Conservation (phyloP, 2,329 filamentous ascomycete genomes). For the Alternaria consortialis region DNA sequence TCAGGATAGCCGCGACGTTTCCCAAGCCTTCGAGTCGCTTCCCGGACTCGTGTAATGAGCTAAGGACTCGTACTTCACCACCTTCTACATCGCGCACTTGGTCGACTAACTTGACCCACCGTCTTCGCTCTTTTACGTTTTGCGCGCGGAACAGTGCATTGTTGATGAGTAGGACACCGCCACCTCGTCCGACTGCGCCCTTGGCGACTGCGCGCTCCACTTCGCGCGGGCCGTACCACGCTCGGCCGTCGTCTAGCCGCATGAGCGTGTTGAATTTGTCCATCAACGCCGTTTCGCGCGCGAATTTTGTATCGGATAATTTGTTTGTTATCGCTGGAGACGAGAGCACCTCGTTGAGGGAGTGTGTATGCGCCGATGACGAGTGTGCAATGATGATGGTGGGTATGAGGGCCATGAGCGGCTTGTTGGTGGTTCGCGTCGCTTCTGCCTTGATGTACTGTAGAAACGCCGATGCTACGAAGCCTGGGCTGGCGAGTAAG, state of each 20-base stretch:
- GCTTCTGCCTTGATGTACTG: constrained; percentile 72
- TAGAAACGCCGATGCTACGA: constrained; percentile 82
- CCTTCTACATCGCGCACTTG: constrained; percentile 82
- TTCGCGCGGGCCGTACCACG: constrained; percentile 87
- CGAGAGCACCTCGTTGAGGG: constrained; percentile 85
- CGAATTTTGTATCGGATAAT: constrained; percentile 87
- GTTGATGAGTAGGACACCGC: constrained; percentile 84
- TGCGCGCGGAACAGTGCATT: constrained; percentile 88
- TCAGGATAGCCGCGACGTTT: constrained; percentile 87
- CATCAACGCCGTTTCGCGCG: constrained; percentile 82
- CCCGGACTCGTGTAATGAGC: constrained; percentile 93
- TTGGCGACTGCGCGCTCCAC: constrained; percentile 84
- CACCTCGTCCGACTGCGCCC: constrained; percentile 86
- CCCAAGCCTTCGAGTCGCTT: constrained; percentile 83
- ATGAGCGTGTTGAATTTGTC: constrained; percentile 82
- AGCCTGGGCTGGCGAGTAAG: constrained; percentile 88
- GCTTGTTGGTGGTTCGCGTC: constrained; percentile 75
- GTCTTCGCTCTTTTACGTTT: constrained; percentile 76
- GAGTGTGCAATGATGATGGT: constrained; percentile 80
- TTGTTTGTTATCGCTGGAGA: constrained; percentile 79
- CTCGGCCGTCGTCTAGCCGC: constrained; percentile 83
- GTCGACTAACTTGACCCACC: constrained; percentile 87
- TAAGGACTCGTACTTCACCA: constrained; percentile 87
- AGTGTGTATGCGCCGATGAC: constrained; percentile 85
- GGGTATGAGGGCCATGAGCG: constrained; percentile 68